Base-by-base conservation (phyloP, 2,329 filamentous ascomycete species). In the Fusarium penzigii region DNA sequence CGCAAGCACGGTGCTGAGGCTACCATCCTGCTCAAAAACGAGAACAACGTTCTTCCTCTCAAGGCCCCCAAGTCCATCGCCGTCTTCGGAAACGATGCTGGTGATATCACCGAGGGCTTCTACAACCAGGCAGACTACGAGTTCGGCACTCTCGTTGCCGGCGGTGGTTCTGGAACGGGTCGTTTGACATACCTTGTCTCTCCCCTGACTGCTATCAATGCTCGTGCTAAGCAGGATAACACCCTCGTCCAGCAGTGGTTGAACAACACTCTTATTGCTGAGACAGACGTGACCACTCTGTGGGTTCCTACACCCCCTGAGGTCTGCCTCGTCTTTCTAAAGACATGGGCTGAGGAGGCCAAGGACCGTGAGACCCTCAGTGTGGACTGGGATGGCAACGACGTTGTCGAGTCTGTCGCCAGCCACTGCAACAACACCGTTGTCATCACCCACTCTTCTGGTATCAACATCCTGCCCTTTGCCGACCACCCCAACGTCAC, bases 21-120 rank as follows among this genome's bases (percentile, higher is more conserved):
- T 17, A 87, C 82, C 12, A 83, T 91, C 14, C 78, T 93, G 2
- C 75, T 93, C 55, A 93, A 92, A 78, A 92, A 92, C 71, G 73
- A 73, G 29, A 78, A 78, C 55, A 78, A 78, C 36, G 77, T 78
- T 2, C 75, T 91, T 7, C 88, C 88, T 0, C 73, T 84, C 38
- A 78, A 78, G 63, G 71, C 71, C 3, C 77, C 77, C 84, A 69
- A 85, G 77, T 69, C 75, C 72, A 69, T 85, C 79, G 73, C 79
- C 68, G 59, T 81, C 75, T 70, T 84, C 76, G 63, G 84, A 57
- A 78, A 81, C 59, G 75, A 76, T 13, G 76, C 75, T 16, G 74
- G 6, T 70, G 76, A 64, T 64, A 78, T 81, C 20, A 83, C 86
- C 48, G 70, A 89, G 46, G 87, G 87, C 0, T 87, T 87, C 65